Evolutionary conservation across 148 eudicot species (phyloP), one percentile per base, ranked within the genome.

Genomic region (Vaccinium darrowii): DNA sequence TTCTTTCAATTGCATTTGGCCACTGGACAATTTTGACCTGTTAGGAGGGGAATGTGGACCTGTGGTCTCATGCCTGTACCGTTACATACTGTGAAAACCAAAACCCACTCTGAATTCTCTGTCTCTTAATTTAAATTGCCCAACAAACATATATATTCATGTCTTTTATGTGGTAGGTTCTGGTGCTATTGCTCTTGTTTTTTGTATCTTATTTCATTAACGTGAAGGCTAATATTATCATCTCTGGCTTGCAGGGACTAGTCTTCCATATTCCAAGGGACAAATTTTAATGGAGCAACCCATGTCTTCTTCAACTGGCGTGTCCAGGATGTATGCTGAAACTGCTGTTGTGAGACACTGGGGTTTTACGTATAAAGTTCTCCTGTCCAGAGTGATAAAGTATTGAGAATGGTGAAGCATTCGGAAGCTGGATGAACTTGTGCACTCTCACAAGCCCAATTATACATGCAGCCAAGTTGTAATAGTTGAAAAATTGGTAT

Each of bases 221-320:
- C 53, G 13, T 71, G 78, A 52, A 62, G 63, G 84, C 60, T 83
- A 27, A 74, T 30, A 77, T 60, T 83, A 56, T 15, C 63, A 12
- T 78, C 57, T 50, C 80, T 84, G 63, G 10, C 82, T 62, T 84
- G 74, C 85, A 84, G 86, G 86, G 86, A 84, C 82, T 84, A 84
- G 82, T 63, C 71, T 76, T 78, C 21, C 50, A 25, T 77, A n/a
- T 25, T 36, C 25, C 53, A 50, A 54, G 57, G 39, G 27, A 9
- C 65, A 43, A 11, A 49, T 13, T 47, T 75, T 54, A 36, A 1
- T 62, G 5, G 52, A 15, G 21, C 30, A 16, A 13, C 15, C 58
- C 14, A 50, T 54, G 25, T 58, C 79, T 73, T 7, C 50, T 57
- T 12, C 5, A 21, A 74, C 33, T 78, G 76, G 14, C 36, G 14